Conservation (phyloP, 139 green algal genomes). For the Asterochloris sp. region DNA sequence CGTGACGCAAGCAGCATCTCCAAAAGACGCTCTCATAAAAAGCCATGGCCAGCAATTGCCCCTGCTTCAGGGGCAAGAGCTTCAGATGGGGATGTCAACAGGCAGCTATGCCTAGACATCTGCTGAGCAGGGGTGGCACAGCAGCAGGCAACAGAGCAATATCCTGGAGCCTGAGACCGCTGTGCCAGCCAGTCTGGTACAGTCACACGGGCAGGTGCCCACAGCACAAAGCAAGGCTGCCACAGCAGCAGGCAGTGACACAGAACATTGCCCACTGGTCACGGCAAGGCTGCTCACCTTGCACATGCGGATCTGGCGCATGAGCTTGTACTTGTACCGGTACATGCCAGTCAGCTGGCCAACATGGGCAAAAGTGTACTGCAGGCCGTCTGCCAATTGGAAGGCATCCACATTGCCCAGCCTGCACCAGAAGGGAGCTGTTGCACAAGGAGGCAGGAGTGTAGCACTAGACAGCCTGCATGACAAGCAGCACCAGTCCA, state of each 20-base stretch:
- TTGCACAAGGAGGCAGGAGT: slow-evolving; percentile 7
- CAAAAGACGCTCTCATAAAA: not conserved
- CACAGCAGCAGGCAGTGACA: not conserved
- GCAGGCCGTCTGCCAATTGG: slow-evolving; percentile 98
- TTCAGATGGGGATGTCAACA: not conserved
- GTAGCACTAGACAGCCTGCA: not conserved
- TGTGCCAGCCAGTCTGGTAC: not conserved
- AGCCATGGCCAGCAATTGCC: not conserved
- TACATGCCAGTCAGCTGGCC: slow-evolving; percentile 98
- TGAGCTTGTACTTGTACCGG: slow-evolving; percentile 98
- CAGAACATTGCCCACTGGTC: not conserved
- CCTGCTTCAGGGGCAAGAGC: not conserved
- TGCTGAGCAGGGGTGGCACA: not conserved
- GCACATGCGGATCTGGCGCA: slow-evolving; percentile 99
- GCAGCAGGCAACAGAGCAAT: not conserved
- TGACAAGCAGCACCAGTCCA: no score
- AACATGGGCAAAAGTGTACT: slow-evolving; percentile 99
- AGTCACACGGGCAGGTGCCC: not conserved
- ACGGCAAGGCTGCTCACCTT: slow-evolving; percentile 47
- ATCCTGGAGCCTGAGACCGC: not conserved
- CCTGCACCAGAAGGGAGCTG: slow-evolving; percentile 22
- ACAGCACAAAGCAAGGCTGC: not conserved
- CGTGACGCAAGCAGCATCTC: not conserved
- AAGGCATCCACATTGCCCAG: slow-evolving; percentile 99
- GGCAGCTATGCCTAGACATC: not conserved